Evolutionary conservation across 805 yeast species (phyloP), one percentile per base, ranked within the genome.

Genomic region (Ogataea pilisensis): DNA sequence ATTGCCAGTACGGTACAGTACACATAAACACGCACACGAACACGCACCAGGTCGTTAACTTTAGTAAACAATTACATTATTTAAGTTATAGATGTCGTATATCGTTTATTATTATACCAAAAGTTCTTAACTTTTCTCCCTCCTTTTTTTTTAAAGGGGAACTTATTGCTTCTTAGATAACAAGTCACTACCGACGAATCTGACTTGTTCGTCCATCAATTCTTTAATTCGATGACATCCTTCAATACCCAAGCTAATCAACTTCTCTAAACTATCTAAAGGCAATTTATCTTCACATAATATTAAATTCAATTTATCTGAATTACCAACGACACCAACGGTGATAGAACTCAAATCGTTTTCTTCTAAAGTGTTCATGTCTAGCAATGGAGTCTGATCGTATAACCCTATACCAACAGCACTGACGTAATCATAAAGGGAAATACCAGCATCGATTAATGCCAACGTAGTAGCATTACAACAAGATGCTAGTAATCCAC

Each of bases 401-500:
- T 78, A 81, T 17, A 86, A 63, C 0, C 97, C 97, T 5, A 89
- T 85, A 22, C 83, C 74, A 13, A 87, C 75, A 1, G 95, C 80
- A 41, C 88, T 76, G 13, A 91, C 83, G 58, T 87, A 90, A 59
- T 93, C 98, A 57, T 83, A 85, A 83, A 93, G 82, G 5, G 96
- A 84, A 34, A 93, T 82, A 37, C 98, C 98, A 2, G 98, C 97
- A 64, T 93, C 98, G 26, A 93, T 79, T 33, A 93, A 69, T 0
- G 96, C 97, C 52, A 93, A 66, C 1, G 96, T 87, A 32, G 86
- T 76, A 8, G 97, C 86, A 58, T 93, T 93, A 32, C 87, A 72
- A 49, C 93, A 78, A 1, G 85, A 72, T 0, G 95, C 77, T 48
- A 91, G 61, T 20, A 91, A 58, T 0, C 95, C 95, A 29, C 99